Evolutionary conservation across 257 asterid genomes (phyloP).

Genomic region (Verbena officinalis): DNA sequence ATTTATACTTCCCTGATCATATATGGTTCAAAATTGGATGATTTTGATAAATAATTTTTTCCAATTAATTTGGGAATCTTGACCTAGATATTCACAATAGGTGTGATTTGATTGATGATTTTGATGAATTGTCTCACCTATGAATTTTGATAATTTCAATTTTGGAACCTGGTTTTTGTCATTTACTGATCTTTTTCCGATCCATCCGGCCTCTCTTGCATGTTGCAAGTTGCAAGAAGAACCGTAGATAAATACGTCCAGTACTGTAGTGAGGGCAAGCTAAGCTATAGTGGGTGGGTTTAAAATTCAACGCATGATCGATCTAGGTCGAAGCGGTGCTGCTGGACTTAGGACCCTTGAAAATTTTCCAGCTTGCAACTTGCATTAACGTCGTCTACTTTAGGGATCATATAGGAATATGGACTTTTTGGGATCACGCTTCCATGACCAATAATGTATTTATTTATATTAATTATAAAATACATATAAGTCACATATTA

Average conservation of each 20-base stretch:
- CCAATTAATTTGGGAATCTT: too few species aligned
- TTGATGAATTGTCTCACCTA: too few species aligned
- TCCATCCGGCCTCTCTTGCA: background rate
- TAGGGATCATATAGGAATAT: slow-evolving; percentile 32
- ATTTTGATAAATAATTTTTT: too few species aligned
- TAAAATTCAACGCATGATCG: slow-evolving; percentile 32
- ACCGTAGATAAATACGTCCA: background rate
- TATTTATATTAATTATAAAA: background rate
- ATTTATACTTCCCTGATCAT: too few species aligned
- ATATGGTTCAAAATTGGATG: too few species aligned
- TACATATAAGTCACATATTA: background rate
- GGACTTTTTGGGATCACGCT: slow-evolving; percentile 44
- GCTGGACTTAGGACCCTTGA: slow-evolving; percentile 30
- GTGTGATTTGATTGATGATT: too few species aligned
- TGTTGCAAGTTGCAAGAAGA: slow-evolving; percentile 11
- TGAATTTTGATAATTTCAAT: too few species aligned
- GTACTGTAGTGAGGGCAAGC: slow-evolving; percentile 21
- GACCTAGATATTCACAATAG: too few species aligned
- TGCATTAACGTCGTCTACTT: slow-evolving; percentile 43
- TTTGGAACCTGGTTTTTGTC: too few species aligned
- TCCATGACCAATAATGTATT: slow-evolving; percentile 40
- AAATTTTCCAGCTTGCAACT: slow-evolving; percentile 31
- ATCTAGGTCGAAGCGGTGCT: slow-evolving; percentile 7
- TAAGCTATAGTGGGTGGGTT: background rate
- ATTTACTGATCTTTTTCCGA: too few species aligned